Base-by-base conservation (phyloP, 192 early-diverging fungal genomes). In the Entomortierella chlamydospora region DNA sequence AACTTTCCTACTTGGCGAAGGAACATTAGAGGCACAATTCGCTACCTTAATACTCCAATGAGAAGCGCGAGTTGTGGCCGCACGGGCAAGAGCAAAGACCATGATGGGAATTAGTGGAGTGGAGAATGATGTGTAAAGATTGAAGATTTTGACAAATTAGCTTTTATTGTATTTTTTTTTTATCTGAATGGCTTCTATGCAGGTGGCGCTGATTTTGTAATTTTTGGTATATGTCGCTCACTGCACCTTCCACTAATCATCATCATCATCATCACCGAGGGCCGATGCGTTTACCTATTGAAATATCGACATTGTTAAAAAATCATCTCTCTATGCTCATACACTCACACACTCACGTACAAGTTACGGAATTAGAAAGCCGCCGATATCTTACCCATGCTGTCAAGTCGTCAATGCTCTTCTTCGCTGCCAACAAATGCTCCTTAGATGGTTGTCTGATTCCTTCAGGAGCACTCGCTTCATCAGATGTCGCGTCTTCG, bases 21-120 rank as follows among this genome's bases (percentile, higher is more conserved):
- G 55, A 20, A 20, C 17, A 20, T 30, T 20, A 33, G 29, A 57
- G 4, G 52, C 11, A n/a, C 10, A 13, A 34, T 20, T 4, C 4
- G 13, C 11, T 67, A 79, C 76, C 68, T 79, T 79, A 63, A 66
- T 68, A 51, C 76, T 70, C 76, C 68, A 79, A 57, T 79, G 76
- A 37, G 76, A 70, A 42, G 76, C 49, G 22, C 76, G 76, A 37
- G 68, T 25, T 26, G 76, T 23, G 25, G 68, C 76, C 31, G 74
- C 31, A 54, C 76, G 76, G 50, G 68, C 76, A 55, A 79, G 37
- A 70, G 76, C 76, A 37, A 79, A 79, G 54, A 47, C 66, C 76
- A 79, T 79, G 54, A 51, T 33, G 47, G 29, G 30, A n/a, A n/a
- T n/a, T n/a, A n/a, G n/a, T n/a, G 26, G 57, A 57, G 33, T 18